A percentile compares a stretch with the other conserved stretches of the same genome.
Evolutionary conservation across 192 early-diverging fungal species (phyloP).

Genomic region (Glomus cerebriforme): DNA sequence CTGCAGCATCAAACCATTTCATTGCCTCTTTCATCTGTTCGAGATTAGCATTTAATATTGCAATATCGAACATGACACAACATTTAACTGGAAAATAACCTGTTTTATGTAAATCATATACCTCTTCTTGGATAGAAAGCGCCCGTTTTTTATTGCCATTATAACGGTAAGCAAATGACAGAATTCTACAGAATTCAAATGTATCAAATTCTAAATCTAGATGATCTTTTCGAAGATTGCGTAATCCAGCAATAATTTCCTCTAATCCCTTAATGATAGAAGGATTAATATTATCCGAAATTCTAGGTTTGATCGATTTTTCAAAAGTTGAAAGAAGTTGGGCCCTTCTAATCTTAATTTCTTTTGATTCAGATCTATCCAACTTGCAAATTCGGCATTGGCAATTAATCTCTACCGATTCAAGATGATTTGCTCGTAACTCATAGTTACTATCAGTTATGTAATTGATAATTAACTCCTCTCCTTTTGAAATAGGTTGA

Average conservation of each 20-base stretch:
- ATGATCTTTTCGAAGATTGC: not conserved
- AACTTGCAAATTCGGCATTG: constrained; percentile 8
- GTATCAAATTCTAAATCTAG: not conserved
- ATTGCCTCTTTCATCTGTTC: not conserved
- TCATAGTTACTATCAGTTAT: not conserved
- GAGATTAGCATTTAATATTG: too few species aligned
- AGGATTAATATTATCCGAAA: too few species aligned
- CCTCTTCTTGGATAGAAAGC: not conserved
- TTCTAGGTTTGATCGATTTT: too few species aligned
- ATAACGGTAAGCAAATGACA: too few species aligned
- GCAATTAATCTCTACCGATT: not conserved
- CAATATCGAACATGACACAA: not conserved
- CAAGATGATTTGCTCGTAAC: not conserved
- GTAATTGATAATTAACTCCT: not conserved
- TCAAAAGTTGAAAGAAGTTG: not conserved
- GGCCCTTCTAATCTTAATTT: too few species aligned
- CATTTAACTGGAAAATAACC: not conserved
- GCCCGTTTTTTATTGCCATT: not conserved
- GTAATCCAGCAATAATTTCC: not conserved
- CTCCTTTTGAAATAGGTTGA: not conserved
- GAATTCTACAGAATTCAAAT: not conserved
- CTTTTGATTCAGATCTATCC: not conserved
- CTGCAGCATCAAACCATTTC: not conserved
- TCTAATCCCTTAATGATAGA: not conserved
- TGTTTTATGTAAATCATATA: not conserved